Percentiles rank a stretch among this genome's conserved stretches.
These are phyloP conservation scores for Suhomyces anneliseae DNA, from an alignment of 1,139 yeast genomes.

Conservation along the genomic window DNA sequence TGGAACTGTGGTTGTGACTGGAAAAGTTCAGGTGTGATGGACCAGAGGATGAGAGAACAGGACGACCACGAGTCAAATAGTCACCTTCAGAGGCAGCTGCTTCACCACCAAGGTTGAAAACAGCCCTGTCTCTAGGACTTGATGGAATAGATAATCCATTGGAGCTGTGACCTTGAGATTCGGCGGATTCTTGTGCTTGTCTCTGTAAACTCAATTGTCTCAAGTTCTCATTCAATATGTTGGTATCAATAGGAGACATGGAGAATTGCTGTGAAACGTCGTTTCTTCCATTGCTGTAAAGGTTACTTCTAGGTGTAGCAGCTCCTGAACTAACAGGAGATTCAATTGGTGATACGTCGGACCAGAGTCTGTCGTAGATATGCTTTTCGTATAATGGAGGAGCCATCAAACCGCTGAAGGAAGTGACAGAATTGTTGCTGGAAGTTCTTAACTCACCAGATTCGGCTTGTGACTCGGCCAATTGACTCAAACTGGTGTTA, in stretches of 20 bases:
- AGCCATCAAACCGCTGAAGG: conserved; percentile 58
- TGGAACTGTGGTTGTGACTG: conserved; percentile 4
- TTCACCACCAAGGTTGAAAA: conserved; percentile 27
- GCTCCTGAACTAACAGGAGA: conserved; percentile 58
- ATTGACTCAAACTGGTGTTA: conserved; percentile 30
- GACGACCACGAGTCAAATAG: conserved; percentile 20
- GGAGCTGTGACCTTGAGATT: background rate
- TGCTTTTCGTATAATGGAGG: conserved; percentile 90
- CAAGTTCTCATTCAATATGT: conserved; percentile 53
- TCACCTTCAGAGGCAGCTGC: conserved; percentile 14
- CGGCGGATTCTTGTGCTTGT: conserved; percentile 33
- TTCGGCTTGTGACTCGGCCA: conserved; percentile 17
- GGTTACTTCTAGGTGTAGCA: conserved; percentile 41
- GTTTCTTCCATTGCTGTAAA: conserved; percentile 1
- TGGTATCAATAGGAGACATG: conserved; percentile 45
- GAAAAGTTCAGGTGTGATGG: conserved; percentile 13
- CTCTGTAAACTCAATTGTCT: conserved; percentile 54
- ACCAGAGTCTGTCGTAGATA: conserved; percentile 83
- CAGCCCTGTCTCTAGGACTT: conserved; percentile 29
- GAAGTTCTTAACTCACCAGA: conserved; percentile 17
- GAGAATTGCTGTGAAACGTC: conserved; percentile 31
- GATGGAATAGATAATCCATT: conserved; percentile 2
- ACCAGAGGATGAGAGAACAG: conserved; percentile 6
- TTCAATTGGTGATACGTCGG: conserved; percentile 60
- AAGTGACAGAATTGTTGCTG: conserved; percentile 30